Conservation (phyloP, 805 yeast genomes). For the Monosporozyma solicola region DNA sequence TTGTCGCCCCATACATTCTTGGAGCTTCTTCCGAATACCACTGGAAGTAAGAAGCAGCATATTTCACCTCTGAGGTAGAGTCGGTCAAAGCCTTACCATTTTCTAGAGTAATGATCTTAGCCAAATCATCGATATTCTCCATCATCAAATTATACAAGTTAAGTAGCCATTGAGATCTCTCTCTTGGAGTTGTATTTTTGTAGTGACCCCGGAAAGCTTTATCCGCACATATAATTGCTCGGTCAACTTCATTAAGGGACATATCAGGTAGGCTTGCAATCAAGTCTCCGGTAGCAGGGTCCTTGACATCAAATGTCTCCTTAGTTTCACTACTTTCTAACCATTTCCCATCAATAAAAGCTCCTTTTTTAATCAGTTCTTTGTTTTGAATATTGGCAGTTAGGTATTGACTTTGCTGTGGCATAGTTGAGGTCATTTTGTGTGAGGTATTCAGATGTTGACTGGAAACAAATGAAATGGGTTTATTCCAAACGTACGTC, state of each 20-base stretch:
- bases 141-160: constrained; percentile 42
- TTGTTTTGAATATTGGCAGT: constrained; percentile 34
- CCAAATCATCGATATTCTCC: constrained; percentile 50
- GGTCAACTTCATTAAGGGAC: constrained; percentile 50
- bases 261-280: constrained; percentile 55
- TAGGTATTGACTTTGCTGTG: constrained; percentile 5
- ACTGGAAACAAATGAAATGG: too few species aligned
- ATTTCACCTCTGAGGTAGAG: constrained; percentile 46
- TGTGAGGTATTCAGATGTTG: background rate
- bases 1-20: constrained; percentile 46
- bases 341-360: constrained; percentile 73
- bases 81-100: constrained; percentile 51
- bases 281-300: constrained; percentile 63
- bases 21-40: constrained; percentile 76
- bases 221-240: constrained; percentile 42
- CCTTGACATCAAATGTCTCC: constrained; percentile 51
- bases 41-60: constrained; percentile 68
- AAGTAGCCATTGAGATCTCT: constrained; percentile 44
- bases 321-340: constrained; percentile 29
- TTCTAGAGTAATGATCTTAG: constrained; percentile 48
- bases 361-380: constrained; percentile 48
- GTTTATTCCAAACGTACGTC: too few species aligned
- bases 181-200: constrained; percentile 40
- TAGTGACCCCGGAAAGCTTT: constrained; percentile 37
- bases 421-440: constrained; percentile 1